Evolutionary conservation across 2,329 filamentous ascomycete genomes (phyloP), one percentile per base, ranked within the genome.

Genomic region (Teratosphaeria nubilosa): DNA sequence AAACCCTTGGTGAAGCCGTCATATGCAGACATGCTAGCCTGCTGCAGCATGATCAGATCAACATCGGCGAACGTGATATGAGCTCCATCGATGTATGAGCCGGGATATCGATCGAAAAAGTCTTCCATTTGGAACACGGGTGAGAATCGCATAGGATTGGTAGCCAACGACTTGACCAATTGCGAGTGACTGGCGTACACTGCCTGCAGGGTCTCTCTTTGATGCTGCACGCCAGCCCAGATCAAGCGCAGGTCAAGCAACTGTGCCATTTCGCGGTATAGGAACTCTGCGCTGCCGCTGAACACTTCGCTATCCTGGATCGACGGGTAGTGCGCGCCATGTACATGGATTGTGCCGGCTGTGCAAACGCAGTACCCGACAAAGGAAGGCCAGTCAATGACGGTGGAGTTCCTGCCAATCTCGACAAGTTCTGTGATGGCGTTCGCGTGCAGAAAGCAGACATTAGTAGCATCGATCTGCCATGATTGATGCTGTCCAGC

Each of bases 391-490:
- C 89, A 95, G 71, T 94, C 89, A 24, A 91, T 84, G 2, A 86
- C 82, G 1, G 83, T 82, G 1, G 86, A 85, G 63, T 87, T 86
- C 62, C 86, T 86, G 1, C 88, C 88, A 16, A 91, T 81, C 68
- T 92, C 87, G 4, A 91, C 86, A 2, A 95, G 76, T 67, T 95
- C 90, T 1, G 88, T 85, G 55, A 95, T 91, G 5, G 90, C 89
- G 67, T 95, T 95, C 5, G 90, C 90, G 64, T 95, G 90, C 20
- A 91, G 76, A 70, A 86, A 94, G 72, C 90, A 95, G 69, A 92
- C 80, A 66, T 94, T 92, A 0, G 90, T 95, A 0, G 90, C 89
- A 70, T 95, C 89, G 53, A 95, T 92, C 69, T 95, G 90, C 90
- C 90, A 95, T 30, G 88, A 91, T 69, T 95, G 90, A 64, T 95